phyloP scores from a whole-genome alignment of 192 early-diverging fungal species.

The Gorgonomyces haynaldii region DNA sequence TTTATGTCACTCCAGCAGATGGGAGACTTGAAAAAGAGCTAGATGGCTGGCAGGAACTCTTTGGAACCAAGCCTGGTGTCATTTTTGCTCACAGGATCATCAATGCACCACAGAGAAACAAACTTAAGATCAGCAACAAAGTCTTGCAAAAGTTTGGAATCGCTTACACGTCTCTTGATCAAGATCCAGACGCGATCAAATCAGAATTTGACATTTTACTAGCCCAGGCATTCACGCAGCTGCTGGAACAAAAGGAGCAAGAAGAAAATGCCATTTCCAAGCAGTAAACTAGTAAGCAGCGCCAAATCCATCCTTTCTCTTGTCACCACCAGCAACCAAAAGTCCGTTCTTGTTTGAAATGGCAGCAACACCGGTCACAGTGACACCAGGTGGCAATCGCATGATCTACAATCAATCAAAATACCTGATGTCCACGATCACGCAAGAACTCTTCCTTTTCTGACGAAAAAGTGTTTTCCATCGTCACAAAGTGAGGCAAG shows the following conservation, averaged over 20 bases:
- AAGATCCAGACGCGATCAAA: slow-evolving; percentile 24
- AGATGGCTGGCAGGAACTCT: slow-evolving; percentile 17
- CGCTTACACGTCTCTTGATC: slow-evolving; percentile 13
- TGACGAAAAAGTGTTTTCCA: neutral
- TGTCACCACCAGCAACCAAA: neutral
- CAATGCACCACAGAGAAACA: slow-evolving; percentile 4
- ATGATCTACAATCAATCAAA: neutral
- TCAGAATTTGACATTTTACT: slow-evolving; percentile 28
- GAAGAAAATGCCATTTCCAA: slow-evolving; percentile 26
- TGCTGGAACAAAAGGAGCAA: slow-evolving; percentile 16
- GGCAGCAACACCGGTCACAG: neutral
- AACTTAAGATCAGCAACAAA: slow-evolving; percentile 8
- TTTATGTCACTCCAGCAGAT: slow-evolving; percentile 24
- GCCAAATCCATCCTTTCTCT: neutral
- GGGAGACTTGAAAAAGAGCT: slow-evolving; percentile 29
- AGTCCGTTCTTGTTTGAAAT: neutral
- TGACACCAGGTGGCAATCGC: neutral
- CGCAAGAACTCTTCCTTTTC: neutral
- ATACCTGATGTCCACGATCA: slow-evolving; percentile 4
- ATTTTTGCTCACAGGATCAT: slow-evolving; percentile 22
- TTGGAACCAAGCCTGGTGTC: slow-evolving; percentile 12
- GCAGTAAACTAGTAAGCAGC: neutral
- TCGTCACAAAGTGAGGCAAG: slow-evolving; percentile 36
- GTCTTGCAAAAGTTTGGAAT: slow-evolving; percentile 18
- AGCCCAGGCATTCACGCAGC: slow-evolving; percentile 10